Conservation (phyloP, 352 stramenopile genomes). For the Phytophthora pisi region DNA sequence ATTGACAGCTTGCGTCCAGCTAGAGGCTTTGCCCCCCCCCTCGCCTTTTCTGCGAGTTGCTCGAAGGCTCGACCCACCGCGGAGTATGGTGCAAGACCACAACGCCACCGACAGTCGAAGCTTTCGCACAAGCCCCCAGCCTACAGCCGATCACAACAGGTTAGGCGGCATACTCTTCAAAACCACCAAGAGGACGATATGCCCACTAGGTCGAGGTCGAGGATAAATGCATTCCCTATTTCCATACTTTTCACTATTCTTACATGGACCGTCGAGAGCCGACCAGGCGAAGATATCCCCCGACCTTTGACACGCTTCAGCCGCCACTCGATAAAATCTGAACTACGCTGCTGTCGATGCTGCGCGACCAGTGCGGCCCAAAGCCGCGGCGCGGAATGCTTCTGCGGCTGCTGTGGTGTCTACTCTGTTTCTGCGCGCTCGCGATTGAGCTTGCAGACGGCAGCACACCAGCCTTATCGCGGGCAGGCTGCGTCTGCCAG, state of each 20-base stretch:
- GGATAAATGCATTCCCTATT: neutral
- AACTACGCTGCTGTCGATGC: constrained; percentile 1
- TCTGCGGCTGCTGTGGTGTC: neutral
- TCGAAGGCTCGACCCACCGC: neutral
- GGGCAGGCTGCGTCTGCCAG: constrained; percentile 37
- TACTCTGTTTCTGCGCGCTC: neutral
- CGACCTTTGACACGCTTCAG: constrained; percentile 16
- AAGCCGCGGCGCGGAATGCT: constrained; percentile 4
- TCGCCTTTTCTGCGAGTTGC: neutral
- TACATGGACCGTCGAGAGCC: neutral
- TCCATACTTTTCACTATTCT: constrained; percentile 1
- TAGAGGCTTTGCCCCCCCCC: neutral
- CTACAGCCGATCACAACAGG: neutral
- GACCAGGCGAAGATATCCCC: constrained; percentile 1
- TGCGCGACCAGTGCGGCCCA: neutral
- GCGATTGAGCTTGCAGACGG: neutral
- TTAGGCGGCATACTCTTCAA: neutral
- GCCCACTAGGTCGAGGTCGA: neutral
- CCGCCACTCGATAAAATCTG: neutral
- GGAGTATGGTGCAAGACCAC: too few species aligned
- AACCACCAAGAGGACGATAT: neutral
- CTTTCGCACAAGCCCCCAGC: neutral
- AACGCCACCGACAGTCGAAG: too few species aligned
- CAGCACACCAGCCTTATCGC: constrained; percentile 25
- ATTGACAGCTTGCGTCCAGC: constrained; percentile 5